phyloP scores from a whole-genome alignment of 768 basidiomycete species.

The Dentipellis sp. region DNA sequence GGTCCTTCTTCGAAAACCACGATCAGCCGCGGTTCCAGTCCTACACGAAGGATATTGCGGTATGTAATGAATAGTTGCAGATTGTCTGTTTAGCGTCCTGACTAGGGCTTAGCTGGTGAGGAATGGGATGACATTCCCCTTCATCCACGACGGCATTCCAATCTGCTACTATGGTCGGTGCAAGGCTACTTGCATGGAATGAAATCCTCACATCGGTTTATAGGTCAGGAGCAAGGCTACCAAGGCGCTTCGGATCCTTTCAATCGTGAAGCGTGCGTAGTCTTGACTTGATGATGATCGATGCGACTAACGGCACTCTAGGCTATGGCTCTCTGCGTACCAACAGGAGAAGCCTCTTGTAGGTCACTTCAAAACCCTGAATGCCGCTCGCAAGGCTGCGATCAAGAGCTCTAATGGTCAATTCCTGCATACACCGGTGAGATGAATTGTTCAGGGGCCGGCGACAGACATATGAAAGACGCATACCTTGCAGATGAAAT shows the following conservation, averaged over 20 bases:
- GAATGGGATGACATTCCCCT: slow-evolving; percentile 42
- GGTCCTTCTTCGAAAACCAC: slow-evolving; percentile 46
- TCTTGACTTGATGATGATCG: background rate
- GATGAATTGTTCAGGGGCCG: slow-evolving; percentile 5
- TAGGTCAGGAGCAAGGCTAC: slow-evolving; percentile 43
- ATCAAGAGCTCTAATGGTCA: slow-evolving; percentile 26
- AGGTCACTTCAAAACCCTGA: slow-evolving; percentile 37
- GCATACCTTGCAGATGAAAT: slow-evolving; percentile 29
- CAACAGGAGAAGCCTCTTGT: slow-evolving; percentile 39
- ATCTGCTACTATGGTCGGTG: slow-evolving; percentile 38
- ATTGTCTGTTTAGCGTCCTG: background rate
- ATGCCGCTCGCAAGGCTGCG: slow-evolving; percentile 43
- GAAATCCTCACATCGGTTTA: background rate
- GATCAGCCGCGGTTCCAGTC: slow-evolving; percentile 42
- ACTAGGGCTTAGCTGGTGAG: slow-evolving; percentile 24
- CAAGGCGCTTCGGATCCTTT: slow-evolving; percentile 33
- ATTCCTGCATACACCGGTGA: slow-evolving; percentile 40
- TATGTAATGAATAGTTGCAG: slow-evolving; percentile 17
- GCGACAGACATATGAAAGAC: background rate
- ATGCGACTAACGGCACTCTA: slow-evolving; percentile 13
- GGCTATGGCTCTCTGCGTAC: slow-evolving; percentile 55
- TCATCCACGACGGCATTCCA: slow-evolving; percentile 42
- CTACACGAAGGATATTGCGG: slow-evolving; percentile 31
- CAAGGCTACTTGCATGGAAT: background rate
- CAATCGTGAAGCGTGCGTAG: slow-evolving; percentile 42